These are phyloP conservation scores for Cystoisospora suis DNA, from an alignment of 169 alveolate genomes.

Conservation along the genomic window DNA sequence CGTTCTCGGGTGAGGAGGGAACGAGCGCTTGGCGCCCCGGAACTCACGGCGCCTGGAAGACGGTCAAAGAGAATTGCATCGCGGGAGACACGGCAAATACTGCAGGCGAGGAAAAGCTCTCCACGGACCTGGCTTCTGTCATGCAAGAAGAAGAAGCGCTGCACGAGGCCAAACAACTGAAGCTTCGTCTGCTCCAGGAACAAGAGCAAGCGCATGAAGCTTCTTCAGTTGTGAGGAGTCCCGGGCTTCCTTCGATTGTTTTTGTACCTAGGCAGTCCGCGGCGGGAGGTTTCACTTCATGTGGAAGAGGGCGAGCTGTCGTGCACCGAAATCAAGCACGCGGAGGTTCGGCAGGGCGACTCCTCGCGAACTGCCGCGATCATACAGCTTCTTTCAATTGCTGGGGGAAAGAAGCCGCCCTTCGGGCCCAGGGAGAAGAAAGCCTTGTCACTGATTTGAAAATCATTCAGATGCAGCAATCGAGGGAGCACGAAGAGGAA, in stretches of 20 bases:
- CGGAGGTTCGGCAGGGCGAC: neutral
- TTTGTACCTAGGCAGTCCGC: neutral
- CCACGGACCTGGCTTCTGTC: neutral
- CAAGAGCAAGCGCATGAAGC: neutral
- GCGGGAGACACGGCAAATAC: too few species aligned
- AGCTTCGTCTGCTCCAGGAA: neutral
- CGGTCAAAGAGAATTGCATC: too few species aligned
- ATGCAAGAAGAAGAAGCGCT: slow-evolving; percentile 24
- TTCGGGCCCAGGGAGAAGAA: slow-evolving; percentile 16
- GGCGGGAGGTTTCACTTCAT: neutral
- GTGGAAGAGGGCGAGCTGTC: too few species aligned
- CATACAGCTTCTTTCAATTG: slow-evolving; percentile 10
- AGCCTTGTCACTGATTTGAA: neutral
- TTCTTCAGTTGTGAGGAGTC: neutral
- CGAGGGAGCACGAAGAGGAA: neutral
- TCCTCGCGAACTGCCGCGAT: neutral
- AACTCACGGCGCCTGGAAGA: too few species aligned
- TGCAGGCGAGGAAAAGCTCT: neutral
- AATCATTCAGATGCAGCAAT: neutral
- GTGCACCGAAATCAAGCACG: too few species aligned
- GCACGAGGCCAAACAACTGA: neutral
- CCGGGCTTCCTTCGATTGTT: neutral
- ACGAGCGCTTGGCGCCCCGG: too few species aligned
- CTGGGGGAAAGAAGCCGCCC: slow-evolving; percentile 26
- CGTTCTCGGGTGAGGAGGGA: too few species aligned